Evolutionary conservation across 2,329 filamentous ascomycete genomes (phyloP).

Genomic region (Xylariaceae sp.): DNA sequence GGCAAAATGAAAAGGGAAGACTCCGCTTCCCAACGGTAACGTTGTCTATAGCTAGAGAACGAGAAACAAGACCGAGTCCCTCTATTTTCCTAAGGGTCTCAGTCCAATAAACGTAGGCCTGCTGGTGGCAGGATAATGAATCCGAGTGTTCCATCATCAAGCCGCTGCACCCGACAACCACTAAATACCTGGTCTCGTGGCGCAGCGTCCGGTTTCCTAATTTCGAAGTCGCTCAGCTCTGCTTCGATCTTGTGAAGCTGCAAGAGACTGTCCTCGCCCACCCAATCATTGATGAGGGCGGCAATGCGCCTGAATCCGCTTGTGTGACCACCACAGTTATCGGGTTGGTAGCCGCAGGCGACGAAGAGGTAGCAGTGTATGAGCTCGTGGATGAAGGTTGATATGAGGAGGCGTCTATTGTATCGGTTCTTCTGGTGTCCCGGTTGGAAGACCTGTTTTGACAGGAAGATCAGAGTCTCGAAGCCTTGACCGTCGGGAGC

Average conservation of each 20-base stretch:
- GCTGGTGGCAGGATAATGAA: constrained; percentile 21
- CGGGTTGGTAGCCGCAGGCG: constrained; percentile 54
- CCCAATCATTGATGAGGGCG: constrained; percentile 57
- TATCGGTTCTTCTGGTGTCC: constrained; percentile 50
- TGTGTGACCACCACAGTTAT: constrained; percentile 56
- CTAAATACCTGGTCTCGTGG: constrained; percentile 19
- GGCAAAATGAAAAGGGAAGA: background rate
- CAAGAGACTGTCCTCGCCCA: constrained; percentile 47
- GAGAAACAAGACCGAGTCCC: constrained; percentile 3
- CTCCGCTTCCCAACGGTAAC: too few relatives aligned
- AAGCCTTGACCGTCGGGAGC: constrained; percentile 46
- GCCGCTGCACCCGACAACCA: constrained; percentile 23
- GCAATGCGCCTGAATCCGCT: constrained; percentile 57
- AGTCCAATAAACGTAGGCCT: constrained; percentile 23
- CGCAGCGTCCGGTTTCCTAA: constrained; percentile 5
- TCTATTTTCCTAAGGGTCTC: constrained; percentile 10
- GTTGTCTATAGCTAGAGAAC: too few relatives aligned
- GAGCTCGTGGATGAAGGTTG: constrained; percentile 63
- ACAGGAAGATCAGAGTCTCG: constrained; percentile 61
- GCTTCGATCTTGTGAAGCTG: constrained; percentile 59
- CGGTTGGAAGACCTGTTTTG: constrained; percentile 57
- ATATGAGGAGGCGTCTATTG: constrained; percentile 58
- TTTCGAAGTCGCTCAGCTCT: constrained; percentile 51
- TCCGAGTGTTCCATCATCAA: constrained; percentile 23
- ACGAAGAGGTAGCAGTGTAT: constrained; percentile 66